phyloP scores from a whole-genome alignment of 202 grass and related monocot species.

The Musa balbisiana region DNA sequence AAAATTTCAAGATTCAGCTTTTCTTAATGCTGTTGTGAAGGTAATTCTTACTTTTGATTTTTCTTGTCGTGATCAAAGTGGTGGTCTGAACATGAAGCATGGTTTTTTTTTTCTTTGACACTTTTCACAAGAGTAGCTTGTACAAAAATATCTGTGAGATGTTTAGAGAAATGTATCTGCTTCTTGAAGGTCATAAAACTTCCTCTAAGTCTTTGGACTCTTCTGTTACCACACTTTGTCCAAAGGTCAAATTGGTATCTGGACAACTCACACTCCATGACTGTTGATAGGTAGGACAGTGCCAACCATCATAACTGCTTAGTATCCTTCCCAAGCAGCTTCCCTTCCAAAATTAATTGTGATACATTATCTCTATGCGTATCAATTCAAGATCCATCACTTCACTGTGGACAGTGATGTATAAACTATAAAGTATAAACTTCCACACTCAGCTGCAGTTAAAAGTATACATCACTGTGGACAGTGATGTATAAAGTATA shows the following conservation, averaged over 20 bases:
- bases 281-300: neutral
- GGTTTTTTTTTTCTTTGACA: neutral
- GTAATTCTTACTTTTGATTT: conserved; percentile 27
- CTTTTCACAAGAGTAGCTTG: neutral
- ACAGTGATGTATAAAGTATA: too few species aligned
- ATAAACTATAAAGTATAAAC: too few species aligned
- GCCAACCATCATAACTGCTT: neutral
- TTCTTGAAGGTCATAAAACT: neutral
- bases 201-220: neutral
- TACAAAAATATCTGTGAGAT: neutral
- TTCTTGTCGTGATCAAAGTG: conserved; percentile 3
- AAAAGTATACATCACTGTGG: too few species aligned
- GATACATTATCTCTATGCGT: neutral
- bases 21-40: conserved; percentile 95
- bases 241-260: neutral
- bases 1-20: conserved; percentile 63
- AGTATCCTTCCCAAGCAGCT: neutral
- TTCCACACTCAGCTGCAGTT: too few species aligned
- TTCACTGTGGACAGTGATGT: neutral
- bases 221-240: neutral
- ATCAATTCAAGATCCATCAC: neutral
- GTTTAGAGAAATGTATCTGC: neutral
- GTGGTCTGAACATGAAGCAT: neutral
- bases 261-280: neutral
- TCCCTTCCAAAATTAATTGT: neutral